Evolutionary conservation across 2,329 filamentous ascomycete genomes (phyloP).

Genomic region (Colletotrichum camelliae): DNA sequence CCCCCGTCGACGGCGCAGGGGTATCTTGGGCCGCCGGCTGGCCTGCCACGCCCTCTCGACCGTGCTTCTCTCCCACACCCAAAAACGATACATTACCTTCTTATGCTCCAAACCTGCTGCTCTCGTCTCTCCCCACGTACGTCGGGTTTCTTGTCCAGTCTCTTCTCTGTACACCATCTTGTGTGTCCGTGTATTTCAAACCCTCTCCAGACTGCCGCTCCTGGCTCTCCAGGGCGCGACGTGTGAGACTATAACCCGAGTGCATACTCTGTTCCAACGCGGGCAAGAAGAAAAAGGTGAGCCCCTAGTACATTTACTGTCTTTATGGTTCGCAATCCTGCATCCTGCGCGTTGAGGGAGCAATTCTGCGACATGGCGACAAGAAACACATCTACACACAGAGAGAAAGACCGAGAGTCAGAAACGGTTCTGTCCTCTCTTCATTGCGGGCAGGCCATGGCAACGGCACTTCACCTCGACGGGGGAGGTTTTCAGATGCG

Average conservation of each 20-base stretch:
- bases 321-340: background rate
- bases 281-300: conserved; percentile 6
- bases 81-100: conserved; percentile 19
- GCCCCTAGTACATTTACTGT: background rate
- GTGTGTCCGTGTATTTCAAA: conserved; percentile 32
- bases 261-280: conserved; percentile 14
- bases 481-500: background rate
- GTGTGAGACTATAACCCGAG: conserved; percentile 33
- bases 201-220: conserved; percentile 42
- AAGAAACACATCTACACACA: background rate
- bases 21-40: conserved; percentile 23
- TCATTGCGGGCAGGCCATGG: background rate
- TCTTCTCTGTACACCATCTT: conserved; percentile 38
- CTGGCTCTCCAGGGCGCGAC: conserved; percentile 53
- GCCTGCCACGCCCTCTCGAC: conserved; percentile 13
- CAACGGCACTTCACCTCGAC: background rate
- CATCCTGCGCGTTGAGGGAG: background rate
- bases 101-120: conserved; percentile 11
- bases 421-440: background rate
- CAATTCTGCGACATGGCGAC: background rate
- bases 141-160: conserved; percentile 11
- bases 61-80: conserved; percentile 14
- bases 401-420: background rate
- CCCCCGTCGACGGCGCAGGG: conserved; percentile 15
- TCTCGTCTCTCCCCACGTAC: conserved; percentile 17